phyloP scores from a whole-genome alignment of 208 protist genomes.

The Porcisia hertigi region DNA sequence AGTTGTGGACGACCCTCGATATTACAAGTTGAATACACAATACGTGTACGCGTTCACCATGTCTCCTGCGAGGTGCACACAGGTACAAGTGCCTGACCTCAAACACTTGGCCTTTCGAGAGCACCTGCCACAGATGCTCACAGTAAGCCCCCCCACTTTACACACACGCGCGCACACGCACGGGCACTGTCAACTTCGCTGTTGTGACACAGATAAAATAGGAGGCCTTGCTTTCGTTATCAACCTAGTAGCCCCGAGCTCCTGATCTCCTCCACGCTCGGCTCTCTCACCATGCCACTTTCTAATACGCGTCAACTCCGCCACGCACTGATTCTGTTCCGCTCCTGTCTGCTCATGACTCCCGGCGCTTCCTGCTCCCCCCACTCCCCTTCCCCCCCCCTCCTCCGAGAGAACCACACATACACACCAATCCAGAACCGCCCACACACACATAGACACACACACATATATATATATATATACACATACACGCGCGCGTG shows the following conservation, averaged over 20 bases:
- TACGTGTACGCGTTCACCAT: too few relatives aligned
- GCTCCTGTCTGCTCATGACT: neutral
- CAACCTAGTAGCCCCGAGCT: neutral
- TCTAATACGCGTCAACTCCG: neutral
- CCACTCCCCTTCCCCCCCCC: too few relatives aligned
- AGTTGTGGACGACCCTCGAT: too few relatives aligned
- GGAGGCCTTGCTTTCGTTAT: neutral
- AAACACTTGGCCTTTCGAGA: too few relatives aligned
- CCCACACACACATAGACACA: neutral
- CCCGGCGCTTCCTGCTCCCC: neutral
- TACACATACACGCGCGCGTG: neutral
- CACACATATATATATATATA: neutral
- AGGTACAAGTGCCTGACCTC: too few relatives aligned
- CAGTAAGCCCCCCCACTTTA: too few relatives aligned
- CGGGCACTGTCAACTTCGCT: neutral
- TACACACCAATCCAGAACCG: neutral
- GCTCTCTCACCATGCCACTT: neutral
- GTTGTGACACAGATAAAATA: neutral
- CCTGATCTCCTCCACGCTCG: neutral
- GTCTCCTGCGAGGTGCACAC: too few relatives aligned
- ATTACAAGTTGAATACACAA: too few relatives aligned
- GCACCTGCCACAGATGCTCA: too few relatives aligned
- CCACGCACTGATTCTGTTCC: neutral
- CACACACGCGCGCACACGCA: neutral
- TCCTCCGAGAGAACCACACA: neutral